A percentile compares a stretch with the other conserved stretches of the same genome.
Conservation (phyloP, 208 protist species). For the Leishmania tropica region DNA sequence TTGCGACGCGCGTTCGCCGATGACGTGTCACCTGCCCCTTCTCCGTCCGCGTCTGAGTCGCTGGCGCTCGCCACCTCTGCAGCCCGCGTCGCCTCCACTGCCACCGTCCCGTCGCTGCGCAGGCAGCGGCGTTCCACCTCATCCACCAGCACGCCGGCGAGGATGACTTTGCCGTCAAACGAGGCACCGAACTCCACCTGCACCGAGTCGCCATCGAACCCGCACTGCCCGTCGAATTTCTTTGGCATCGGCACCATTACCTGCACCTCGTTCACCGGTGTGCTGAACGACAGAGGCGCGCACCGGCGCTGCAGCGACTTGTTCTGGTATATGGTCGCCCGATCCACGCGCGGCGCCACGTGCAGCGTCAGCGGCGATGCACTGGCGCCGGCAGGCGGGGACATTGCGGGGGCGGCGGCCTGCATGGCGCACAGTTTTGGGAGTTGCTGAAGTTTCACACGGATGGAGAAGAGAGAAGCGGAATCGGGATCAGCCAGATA, state of each 20-base stretch:
- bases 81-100: slow-evolving; percentile 12
- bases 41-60: slow-evolving; percentile 21
- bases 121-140: slow-evolving; percentile 21
- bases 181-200: slow-evolving; percentile 31
- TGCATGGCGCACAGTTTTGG: background rate
- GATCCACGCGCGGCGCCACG: slow-evolving; percentile 28
- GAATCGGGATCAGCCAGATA: background rate
- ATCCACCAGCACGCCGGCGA: slow-evolving; percentile 27
- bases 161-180: slow-evolving; percentile 22
- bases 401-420: too few species aligned
- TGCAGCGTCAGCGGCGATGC: slow-evolving; percentile 25
- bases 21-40: background rate
- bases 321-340: slow-evolving; percentile 28
- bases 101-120: slow-evolving; percentile 31
- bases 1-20: slow-evolving; percentile 19
- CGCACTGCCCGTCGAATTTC: background rate
- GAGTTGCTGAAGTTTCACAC: background rate
- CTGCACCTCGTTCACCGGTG: slow-evolving; percentile 27
- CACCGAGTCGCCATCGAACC: slow-evolving; percentile 28
- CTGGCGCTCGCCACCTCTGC: slow-evolving; percentile 19
- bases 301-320: slow-evolving; percentile 30
- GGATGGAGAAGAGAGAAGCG: background rate
- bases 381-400: background rate
- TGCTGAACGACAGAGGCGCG: slow-evolving; percentile 27
- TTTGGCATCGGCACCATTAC: slow-evolving; percentile 34